phyloP scores from a whole-genome alignment of 768 basidiomycete genomes.

The Termitomyces sp. region DNA sequence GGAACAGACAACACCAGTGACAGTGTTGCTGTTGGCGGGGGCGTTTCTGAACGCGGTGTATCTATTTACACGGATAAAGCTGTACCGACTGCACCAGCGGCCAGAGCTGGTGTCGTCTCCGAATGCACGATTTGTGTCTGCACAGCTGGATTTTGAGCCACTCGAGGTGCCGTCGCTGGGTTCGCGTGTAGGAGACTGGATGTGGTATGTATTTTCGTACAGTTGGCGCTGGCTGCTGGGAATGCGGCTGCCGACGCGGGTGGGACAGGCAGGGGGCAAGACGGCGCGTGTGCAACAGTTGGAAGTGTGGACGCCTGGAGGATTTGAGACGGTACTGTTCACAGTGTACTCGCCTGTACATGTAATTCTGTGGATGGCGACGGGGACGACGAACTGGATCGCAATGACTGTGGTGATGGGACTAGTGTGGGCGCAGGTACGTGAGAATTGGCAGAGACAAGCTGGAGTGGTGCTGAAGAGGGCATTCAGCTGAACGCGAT shows the following conservation, averaged over 20 bases:
- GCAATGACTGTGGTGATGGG: constrained; percentile 65
- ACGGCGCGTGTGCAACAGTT: constrained; percentile 64
- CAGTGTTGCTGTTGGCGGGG: constrained; percentile 45
- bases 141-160: constrained; percentile 40
- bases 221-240: constrained; percentile 68
- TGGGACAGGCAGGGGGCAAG: constrained; percentile 32
- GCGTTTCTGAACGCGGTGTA: constrained; percentile 59
- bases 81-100: constrained; percentile 63
- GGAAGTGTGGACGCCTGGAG: constrained; percentile 73
- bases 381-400: constrained; percentile 72
- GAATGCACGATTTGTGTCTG: constrained; percentile 61
- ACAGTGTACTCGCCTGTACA: constrained; percentile 78
- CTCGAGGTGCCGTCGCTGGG: constrained; percentile 38
- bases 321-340: constrained; percentile 65
- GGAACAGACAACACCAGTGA: constrained; percentile 54
- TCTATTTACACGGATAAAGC: constrained; percentile 62
- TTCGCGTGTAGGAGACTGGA: constrained; percentile 33
- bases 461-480: background rate
- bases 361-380: constrained; percentile 66
- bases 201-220: constrained; percentile 49
- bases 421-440: constrained; percentile 57
- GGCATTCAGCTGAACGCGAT: constrained; percentile 39
- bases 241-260: constrained; percentile 38
- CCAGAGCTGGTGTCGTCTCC: constrained; percentile 64
- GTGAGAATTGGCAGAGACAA: background rate